Percentiles rank a stretch among this genome's conserved stretches.
Evolutionary conservation across 2,329 filamentous ascomycete species (phyloP).

Genomic region (Aspergillus ochraceus): DNA sequence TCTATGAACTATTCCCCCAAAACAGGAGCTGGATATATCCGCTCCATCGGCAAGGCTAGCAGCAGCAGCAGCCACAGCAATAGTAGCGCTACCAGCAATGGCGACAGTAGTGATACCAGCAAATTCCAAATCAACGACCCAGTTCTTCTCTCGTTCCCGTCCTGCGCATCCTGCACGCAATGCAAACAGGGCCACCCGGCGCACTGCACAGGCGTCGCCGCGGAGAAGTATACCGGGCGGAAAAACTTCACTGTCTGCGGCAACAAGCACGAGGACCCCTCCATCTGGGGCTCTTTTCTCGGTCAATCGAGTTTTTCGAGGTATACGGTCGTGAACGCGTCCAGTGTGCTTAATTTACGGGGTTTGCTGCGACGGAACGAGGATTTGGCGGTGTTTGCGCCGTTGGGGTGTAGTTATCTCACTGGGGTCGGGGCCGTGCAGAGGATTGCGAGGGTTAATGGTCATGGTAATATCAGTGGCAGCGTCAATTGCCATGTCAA

Average conservation of each 20-base stretch:
- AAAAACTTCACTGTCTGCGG: neutral
- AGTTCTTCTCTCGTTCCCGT: constrained; percentile 37
- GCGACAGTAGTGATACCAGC: constrained; percentile 1
- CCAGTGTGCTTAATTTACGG: constrained; percentile 23
- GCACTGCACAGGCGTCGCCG: constrained; percentile 26
- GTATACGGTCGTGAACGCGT: constrained; percentile 24
- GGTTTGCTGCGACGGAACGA: constrained; percentile 10
- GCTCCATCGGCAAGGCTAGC: constrained; percentile 5
- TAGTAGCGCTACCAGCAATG: no score
- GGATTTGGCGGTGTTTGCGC: constrained; percentile 24
- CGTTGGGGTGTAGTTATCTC: constrained; percentile 32
- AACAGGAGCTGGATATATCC: constrained; percentile 20
- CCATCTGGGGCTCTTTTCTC: constrained; percentile 24
- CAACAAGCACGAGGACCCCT: neutral
- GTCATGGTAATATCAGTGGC: no score
- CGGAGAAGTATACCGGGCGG: constrained; percentile 10
- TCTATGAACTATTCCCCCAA: no score
- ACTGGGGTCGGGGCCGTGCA: constrained; percentile 36
- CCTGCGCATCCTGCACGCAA: constrained; percentile 32
- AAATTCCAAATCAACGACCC: constrained; percentile 17
- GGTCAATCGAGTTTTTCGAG: constrained; percentile 32
- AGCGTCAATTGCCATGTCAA: no score
- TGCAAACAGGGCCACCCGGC: constrained; percentile 29
- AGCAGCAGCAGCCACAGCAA: no score
- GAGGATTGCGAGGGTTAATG: constrained; percentile 38